Conservation (phyloP, 2,329 filamentous ascomycete genomes). For the Colletotrichum sansevieriae region DNA sequence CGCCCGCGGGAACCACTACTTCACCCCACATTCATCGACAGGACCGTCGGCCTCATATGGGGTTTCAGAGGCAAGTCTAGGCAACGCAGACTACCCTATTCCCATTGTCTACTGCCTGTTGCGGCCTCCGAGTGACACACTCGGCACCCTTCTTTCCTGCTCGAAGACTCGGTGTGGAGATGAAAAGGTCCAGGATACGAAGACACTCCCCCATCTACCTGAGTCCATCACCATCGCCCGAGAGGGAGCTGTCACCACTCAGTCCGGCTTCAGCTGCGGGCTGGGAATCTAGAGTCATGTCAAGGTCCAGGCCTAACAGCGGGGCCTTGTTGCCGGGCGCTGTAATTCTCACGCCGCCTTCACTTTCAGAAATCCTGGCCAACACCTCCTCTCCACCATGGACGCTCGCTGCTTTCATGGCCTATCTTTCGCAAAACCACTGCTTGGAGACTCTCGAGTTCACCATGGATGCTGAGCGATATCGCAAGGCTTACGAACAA, state of each 20-base stretch:
- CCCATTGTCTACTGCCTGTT: background rate
- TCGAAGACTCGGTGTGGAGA: constrained; percentile 47
- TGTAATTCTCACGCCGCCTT: constrained; percentile 65
- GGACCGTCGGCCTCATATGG: constrained; percentile 15
- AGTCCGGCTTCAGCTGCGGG: constrained; percentile 59
- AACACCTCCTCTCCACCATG: constrained; percentile 90
- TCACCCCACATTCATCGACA: background rate
- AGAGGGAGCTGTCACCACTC: constrained; percentile 57
- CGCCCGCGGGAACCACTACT: too few species aligned
- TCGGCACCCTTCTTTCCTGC: constrained; percentile 6
- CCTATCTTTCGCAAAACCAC: constrained; percentile 96
- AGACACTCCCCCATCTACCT: constrained; percentile 59
- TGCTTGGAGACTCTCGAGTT: constrained; percentile 97
- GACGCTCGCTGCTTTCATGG: constrained; percentile 93
- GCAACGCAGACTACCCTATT: constrained; percentile 6
- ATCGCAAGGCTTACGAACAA: constrained; percentile 71
- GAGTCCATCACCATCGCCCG: constrained; percentile 55
- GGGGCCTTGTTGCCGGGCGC: constrained; percentile 60
- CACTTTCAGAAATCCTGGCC: constrained; percentile 87
- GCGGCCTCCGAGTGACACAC: constrained; percentile 11
- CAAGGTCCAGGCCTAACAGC: constrained; percentile 64
- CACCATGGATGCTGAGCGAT: constrained; percentile 92
- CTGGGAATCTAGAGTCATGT: constrained; percentile 59
- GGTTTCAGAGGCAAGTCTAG: constrained; percentile 14
- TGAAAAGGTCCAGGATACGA: constrained; percentile 63